Conservation (phyloP, 1,284 basidiomycete genomes). For the Irpex lacteus region DNA sequence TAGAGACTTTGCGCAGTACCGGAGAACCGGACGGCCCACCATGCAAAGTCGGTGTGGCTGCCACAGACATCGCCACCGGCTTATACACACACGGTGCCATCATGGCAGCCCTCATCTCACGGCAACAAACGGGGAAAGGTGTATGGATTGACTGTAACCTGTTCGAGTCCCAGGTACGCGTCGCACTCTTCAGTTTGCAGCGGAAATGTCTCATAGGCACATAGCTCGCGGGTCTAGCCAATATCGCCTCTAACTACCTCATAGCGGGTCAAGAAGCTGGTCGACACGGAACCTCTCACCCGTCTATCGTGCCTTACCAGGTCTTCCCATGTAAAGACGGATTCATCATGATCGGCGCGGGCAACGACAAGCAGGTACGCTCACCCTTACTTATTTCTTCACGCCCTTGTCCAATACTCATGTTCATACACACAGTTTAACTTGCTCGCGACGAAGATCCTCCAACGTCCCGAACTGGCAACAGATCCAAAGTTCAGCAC, state of each 20-base stretch:
- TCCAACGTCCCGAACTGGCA: constrained; percentile 56
- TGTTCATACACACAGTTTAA: constrained; percentile 53
- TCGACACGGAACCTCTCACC: constrained; percentile 91
- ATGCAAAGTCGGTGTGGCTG: constrained; percentile 89
- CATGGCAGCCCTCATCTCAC: constrained; percentile 84
- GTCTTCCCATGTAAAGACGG: constrained; percentile 87
- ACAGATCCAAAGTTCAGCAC: constrained; percentile 64
- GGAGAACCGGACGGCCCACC: constrained; percentile 88
- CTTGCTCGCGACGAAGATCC: constrained; percentile 57
- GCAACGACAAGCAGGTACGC: constrained; percentile 83
- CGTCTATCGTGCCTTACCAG: constrained; percentile 90
- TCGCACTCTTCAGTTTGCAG: background rate
- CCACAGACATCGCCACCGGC: constrained; percentile 89
- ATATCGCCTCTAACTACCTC: constrained; percentile 93
- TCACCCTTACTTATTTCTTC: background rate
- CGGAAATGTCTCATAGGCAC: background rate
- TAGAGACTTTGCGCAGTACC: constrained; percentile 50
- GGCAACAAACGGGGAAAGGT: constrained; percentile 83
- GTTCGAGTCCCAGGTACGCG: constrained; percentile 76
- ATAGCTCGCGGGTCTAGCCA: constrained; percentile 88
- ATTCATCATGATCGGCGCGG: constrained; percentile 93
- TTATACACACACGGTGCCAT: constrained; percentile 94
- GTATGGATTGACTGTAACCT: constrained; percentile 90
- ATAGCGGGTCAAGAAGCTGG: constrained; percentile 83
- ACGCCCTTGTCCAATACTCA: background rate